Evolutionary conservation across 192 early-diverging fungal species (phyloP).

Genomic region (Obelidium mucronatum): DNA sequence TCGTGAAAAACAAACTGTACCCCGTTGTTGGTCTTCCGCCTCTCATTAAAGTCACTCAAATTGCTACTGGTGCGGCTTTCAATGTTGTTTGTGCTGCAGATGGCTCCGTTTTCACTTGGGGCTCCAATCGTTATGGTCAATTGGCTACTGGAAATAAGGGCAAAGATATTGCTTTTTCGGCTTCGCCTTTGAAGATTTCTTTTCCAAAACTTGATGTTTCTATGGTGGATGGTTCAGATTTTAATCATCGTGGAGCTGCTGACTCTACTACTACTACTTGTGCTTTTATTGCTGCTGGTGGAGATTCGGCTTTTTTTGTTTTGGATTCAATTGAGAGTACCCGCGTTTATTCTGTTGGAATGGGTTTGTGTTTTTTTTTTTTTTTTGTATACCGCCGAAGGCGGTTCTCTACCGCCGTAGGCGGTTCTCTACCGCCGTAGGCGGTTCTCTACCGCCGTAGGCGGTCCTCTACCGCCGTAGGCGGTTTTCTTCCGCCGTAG

Average conservation of each 20-base stretch:
- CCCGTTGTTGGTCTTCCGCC: background rate
- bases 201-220: background rate
- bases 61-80: constrained; percentile 47
- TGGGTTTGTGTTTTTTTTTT: constrained; percentile 39
- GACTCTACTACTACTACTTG: constrained; percentile 21
- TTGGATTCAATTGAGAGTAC: constrained; percentile 28
- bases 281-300: constrained; percentile 48
- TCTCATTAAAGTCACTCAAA: constrained; percentile 26
- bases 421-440: too few relatives aligned
- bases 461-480: too few relatives aligned
- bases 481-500: too few relatives aligned
- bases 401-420: too few relatives aligned
- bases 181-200: constrained; percentile 18
- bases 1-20: background rate
- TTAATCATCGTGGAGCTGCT: too few relatives aligned
- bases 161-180: constrained; percentile 16
- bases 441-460: too few relatives aligned
- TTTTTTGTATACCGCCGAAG: too few relatives aligned
- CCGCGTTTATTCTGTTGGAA: constrained; percentile 45
- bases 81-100: constrained; percentile 38
- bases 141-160: constrained; percentile 21
- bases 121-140: constrained; percentile 47
- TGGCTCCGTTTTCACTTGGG: constrained; percentile 50
- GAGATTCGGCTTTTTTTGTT: constrained; percentile 46
- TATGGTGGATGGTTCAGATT: too few relatives aligned